Evolutionary conservation across 2,329 filamentous ascomycete species (phyloP).

Genomic region (Colletotrichum cereale): DNA sequence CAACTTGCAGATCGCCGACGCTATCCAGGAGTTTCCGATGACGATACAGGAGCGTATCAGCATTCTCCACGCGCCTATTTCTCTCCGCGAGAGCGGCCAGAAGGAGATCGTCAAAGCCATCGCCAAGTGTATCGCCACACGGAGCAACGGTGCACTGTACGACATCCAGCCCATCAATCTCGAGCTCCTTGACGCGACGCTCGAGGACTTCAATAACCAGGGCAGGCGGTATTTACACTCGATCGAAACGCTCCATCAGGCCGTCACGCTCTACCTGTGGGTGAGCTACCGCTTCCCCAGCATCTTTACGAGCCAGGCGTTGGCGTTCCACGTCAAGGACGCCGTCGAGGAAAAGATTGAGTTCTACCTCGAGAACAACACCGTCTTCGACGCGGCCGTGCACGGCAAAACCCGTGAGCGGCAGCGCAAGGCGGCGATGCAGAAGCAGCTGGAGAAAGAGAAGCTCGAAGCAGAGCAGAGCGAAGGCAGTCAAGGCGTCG

Average conservation of each 20-base stretch:
- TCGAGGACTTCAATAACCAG: slow-evolving; percentile 42
- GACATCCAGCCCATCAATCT: slow-evolving; percentile 79
- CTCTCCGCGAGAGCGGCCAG: slow-evolving; percentile 63
- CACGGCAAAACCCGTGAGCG: slow-evolving; percentile 34
- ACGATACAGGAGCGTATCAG: slow-evolving; percentile 80
- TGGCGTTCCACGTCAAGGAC: slow-evolving; percentile 84
- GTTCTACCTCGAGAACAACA: slow-evolving; percentile 60
- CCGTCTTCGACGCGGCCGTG: slow-evolving; percentile 46
- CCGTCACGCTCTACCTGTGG: slow-evolving; percentile 91
- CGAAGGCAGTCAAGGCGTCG: slow-evolving; percentile 28
- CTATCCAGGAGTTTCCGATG: slow-evolving; percentile 79
- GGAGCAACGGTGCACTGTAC: slow-evolving; percentile 75
- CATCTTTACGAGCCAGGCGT: slow-evolving; percentile 79
- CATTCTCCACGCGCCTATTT: slow-evolving; percentile 79
- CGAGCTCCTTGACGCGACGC: slow-evolving; percentile 77
- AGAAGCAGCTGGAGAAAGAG: slow-evolving; percentile 42
- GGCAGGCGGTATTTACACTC: slow-evolving; percentile 67
- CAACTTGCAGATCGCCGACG: slow-evolving; percentile 75
- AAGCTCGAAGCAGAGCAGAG: slow-evolving; percentile 48
- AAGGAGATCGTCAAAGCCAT: slow-evolving; percentile 69
- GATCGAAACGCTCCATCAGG: slow-evolving; percentile 84
- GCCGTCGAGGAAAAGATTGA: slow-evolving; percentile 84
- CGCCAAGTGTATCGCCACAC: slow-evolving; percentile 77
- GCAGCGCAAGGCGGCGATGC: slow-evolving; percentile 16
- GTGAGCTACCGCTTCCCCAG: slow-evolving; percentile 89